Conservation (phyloP, 2,329 filamentous ascomycete genomes). For the Penicillium sp. region DNA sequence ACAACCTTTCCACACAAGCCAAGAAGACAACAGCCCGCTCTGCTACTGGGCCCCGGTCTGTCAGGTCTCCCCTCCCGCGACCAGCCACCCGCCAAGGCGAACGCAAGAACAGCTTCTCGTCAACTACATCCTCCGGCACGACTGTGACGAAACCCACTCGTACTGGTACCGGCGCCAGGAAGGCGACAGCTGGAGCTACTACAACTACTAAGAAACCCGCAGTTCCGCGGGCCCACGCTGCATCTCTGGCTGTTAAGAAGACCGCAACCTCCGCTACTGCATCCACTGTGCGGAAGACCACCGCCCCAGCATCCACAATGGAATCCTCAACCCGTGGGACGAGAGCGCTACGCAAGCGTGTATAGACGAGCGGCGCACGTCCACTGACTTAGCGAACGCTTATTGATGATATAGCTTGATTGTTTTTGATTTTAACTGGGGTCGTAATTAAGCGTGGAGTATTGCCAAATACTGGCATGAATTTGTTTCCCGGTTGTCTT, state of each 20-base stretch:
- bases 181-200: conserved; percentile 34
- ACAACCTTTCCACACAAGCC: conserved; percentile 32
- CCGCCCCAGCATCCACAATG: conserved; percentile 31
- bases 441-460: conserved; percentile 12
- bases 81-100: conserved; percentile 47
- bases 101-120: conserved; percentile 44
- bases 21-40: conserved; percentile 38
- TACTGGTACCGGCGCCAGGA: conserved; percentile 35
- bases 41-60: conserved; percentile 35
- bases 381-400: background rate
- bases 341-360: conserved; percentile 48
- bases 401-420: background rate
- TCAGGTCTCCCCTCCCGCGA: conserved; percentile 38
- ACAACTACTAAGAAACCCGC: conserved; percentile 38
- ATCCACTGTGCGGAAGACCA: conserved; percentile 35
- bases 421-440: background rate
- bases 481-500: background rate
- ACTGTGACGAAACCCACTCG: conserved; percentile 41
- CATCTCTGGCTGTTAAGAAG: conserved; percentile 43
- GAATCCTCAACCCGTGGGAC: conserved; percentile 41
- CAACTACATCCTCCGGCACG: conserved; percentile 44
- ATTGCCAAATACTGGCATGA: conserved; percentile 6
- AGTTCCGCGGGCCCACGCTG: conserved; percentile 34
- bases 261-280: conserved; percentile 33
- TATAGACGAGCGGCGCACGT: conserved; percentile 23